Conservation (phyloP, 139 green algal genomes). For the Tetradesmus obliquus region DNA sequence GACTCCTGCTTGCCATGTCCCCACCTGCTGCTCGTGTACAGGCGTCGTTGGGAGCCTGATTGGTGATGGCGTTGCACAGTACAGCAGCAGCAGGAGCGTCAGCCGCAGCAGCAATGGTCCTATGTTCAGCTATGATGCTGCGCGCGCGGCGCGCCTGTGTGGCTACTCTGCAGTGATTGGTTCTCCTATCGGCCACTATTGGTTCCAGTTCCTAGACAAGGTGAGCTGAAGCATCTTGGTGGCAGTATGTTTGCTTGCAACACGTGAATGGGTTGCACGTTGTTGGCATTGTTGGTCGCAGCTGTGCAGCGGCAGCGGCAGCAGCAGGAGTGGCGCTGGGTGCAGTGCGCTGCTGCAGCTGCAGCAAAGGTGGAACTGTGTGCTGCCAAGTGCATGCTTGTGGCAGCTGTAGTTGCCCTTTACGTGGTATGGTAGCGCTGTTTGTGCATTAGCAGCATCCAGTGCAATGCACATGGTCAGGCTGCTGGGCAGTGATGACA, state of each 20-base stretch:
- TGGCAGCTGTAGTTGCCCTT: too few relatives aligned
- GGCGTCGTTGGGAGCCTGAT: constrained; percentile 61
- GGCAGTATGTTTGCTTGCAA: background rate
- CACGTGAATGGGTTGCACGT: background rate
- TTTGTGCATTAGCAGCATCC: too few relatives aligned
- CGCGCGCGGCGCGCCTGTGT: constrained; percentile 47
- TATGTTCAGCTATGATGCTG: constrained; percentile 52
- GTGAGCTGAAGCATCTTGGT: background rate
- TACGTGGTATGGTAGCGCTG: too few relatives aligned
- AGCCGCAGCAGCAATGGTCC: background rate
- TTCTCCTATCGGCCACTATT: constrained; percentile 59
- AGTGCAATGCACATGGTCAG: too few relatives aligned
- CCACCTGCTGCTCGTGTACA: constrained; percentile 23
- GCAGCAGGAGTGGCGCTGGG: background rate
- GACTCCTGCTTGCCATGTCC: background rate
- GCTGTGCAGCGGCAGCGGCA: background rate
- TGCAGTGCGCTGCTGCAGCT: background rate
- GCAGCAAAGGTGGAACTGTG: too few relatives aligned
- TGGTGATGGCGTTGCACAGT: constrained; percentile 66
- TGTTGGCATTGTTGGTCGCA: background rate
- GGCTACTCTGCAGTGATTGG: constrained; percentile 49
- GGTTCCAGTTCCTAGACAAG: constrained; percentile 67
- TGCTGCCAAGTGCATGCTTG: too few relatives aligned
- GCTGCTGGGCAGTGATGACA: background rate
- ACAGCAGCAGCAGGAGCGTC: background rate